Percentiles rank a stretch among this genome's conserved stretches.
Conservation (phyloP, 176 grass and related monocot species). For the Metroxylon sagu region DNA sequence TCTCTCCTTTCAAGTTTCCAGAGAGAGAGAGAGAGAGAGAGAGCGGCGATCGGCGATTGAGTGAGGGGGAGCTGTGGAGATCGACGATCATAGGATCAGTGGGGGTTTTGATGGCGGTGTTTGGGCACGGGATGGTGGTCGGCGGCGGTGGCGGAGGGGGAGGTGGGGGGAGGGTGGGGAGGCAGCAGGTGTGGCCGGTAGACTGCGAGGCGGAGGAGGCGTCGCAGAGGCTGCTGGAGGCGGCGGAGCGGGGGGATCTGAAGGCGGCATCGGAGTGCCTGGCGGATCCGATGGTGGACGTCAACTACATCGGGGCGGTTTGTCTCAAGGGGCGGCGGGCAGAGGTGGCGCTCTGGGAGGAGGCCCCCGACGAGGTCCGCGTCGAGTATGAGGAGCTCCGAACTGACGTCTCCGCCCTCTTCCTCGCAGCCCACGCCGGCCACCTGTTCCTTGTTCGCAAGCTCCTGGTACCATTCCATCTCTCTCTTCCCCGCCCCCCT, state of each 20-base stretch:
- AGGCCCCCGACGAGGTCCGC: slow-evolving; percentile 48
- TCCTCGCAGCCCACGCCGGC: slow-evolving; percentile 83
- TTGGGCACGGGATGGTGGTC: slow-evolving; percentile 43
- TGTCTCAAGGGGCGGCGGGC: slow-evolving; percentile 49
- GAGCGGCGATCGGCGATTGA: too few relatives aligned
- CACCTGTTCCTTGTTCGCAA: slow-evolving; percentile 70
- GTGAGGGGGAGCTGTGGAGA: slow-evolving; percentile 3
- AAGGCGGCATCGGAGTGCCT: slow-evolving; percentile 50
- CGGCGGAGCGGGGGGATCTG: slow-evolving; percentile 45
- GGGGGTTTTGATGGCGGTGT: slow-evolving; percentile 43
- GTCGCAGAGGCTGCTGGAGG: slow-evolving; percentile 85
- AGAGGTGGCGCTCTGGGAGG: slow-evolving; percentile 53
- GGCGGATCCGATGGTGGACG: slow-evolving; percentile 41
- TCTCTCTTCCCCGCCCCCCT: too few relatives aligned
- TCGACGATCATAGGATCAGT: too few relatives aligned
- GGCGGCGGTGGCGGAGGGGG: background rate
- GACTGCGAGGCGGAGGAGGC: slow-evolving; percentile 38
- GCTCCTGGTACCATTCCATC: slow-evolving; percentile 48
- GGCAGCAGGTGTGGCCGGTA: slow-evolving; percentile 73
- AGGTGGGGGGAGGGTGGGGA: background rate
- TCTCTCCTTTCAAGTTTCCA: slow-evolving; percentile 53
- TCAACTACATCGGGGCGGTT: slow-evolving; percentile 88
- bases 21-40: background rate
- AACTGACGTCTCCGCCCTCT: slow-evolving; percentile 85
- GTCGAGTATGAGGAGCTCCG: slow-evolving; percentile 74